Evolutionary conservation across 108 stramenopile genomes (phyloP), one percentile per base, ranked within the genome.

Genomic region (Cylindrotheca fusiformis): DNA sequence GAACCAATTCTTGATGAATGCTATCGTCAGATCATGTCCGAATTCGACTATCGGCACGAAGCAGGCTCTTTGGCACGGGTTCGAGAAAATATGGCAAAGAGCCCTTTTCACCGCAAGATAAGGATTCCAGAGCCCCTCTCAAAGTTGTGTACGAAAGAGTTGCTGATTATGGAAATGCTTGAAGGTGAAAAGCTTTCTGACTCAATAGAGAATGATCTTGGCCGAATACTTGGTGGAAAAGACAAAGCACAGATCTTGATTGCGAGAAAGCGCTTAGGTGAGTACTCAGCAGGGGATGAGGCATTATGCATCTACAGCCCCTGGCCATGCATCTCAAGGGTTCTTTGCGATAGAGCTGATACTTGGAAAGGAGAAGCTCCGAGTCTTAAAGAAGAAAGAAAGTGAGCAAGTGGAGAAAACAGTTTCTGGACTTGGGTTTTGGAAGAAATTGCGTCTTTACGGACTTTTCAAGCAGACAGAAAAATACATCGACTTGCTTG

Each of bases 151-250:
- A 67, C 76, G 24, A 78, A 80, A 57, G 74, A 82, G 36, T 33
- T 90, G 29, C 69, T 90, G 6, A 80, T 90, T 17, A 90, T 90
- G 88, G 81, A 90, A 58, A 57, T 79, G 45, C 47, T 90, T 8
- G 60, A 75, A 22, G 88, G 88, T 1, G 60, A 71, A 32, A 90
- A 90, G 58, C 47, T 86, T 8, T 76, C 72, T 14, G 68, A 66
- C 8, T 36, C 78, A 10, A 75, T 90, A 19, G 81, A 86, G 67
- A 68, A 74, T 20, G 67, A 69, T 18, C 31, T 86, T 29, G 65
- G 78, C 27, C 32, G 41, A 6, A 77, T 69, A 10, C 58, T 86
- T 1, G 73, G 73, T 45, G 78, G 80, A 17, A 46, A 50, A 31
- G 14, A 57, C 14, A 51, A 69, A 63, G 81, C 80, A 1, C 25